Conservation (phyloP, 2,329 filamentous ascomycete genomes). For the Exophiala calicioides region DNA sequence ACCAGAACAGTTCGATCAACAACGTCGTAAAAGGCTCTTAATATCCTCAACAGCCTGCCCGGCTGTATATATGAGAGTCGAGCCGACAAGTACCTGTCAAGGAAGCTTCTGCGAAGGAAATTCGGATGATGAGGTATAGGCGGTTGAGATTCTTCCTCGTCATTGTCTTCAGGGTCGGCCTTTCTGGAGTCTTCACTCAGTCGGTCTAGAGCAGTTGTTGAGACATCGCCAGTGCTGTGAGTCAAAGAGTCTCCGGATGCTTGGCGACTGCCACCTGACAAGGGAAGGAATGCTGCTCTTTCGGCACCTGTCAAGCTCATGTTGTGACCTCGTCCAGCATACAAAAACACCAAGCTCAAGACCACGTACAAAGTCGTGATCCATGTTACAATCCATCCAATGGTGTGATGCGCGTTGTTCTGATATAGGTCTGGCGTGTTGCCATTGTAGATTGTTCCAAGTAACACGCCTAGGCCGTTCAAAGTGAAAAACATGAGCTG, state of each 20-base stretch:
- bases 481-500: slow-evolving; percentile 9
- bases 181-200: too few species aligned
- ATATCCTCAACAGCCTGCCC: background rate
- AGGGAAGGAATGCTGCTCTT: slow-evolving; percentile 6
- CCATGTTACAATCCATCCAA: slow-evolving; percentile 10
- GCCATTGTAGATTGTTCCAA: slow-evolving; percentile 13
- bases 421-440: slow-evolving; percentile 17
- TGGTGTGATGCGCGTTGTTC: slow-evolving; percentile 4
- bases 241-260: too few species aligned
- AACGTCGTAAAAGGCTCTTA: slow-evolving; percentile 1
- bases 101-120: background rate
- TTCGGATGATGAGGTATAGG: too few species aligned
- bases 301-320: slow-evolving; percentile 3
- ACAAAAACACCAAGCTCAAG: slow-evolving; percentile 3
- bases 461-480: slow-evolving; percentile 7
- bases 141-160: too few species aligned
- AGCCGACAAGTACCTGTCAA: too few species aligned
- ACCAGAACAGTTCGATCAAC: slow-evolving; percentile 8
- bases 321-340: background rate
- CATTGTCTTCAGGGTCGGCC: too few species aligned
- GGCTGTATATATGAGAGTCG: background rate
- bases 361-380: slow-evolving; percentile 3
- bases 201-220: too few species aligned
- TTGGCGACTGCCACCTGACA: too few species aligned
- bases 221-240: too few species aligned